These are phyloP conservation scores for Fraxinus sp. DNA, from an alignment of 305 asterid genomes.

Conservation along the genomic window DNA sequence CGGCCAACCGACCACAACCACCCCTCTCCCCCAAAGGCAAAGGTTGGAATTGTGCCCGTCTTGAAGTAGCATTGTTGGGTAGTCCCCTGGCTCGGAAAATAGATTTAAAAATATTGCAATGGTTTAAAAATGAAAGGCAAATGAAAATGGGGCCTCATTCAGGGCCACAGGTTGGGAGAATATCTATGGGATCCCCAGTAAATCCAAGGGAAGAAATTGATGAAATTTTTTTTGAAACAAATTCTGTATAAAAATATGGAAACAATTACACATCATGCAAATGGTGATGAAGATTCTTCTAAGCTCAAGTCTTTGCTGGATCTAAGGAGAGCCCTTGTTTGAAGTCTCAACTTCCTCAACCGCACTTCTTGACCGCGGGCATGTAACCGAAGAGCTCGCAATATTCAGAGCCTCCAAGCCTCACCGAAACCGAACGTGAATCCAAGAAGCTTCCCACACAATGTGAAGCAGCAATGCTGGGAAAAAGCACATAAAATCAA, in stretches of 20 bases:
- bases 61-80: too few species aligned
- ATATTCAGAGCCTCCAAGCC: constrained; percentile 35
- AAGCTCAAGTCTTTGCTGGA: constrained; percentile 55
- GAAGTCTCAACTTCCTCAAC: constrained; percentile 44
- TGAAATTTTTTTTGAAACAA: constrained; percentile 75
- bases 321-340: too few species aligned
- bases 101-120: constrained; percentile 41
- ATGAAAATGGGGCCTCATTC: constrained; percentile 68
- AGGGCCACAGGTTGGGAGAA: constrained; percentile 63
- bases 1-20: too few species aligned
- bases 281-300: constrained; percentile 48
- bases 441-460: constrained; percentile 82
- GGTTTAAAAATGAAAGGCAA: constrained; percentile 82
- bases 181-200: constrained; percentile 40
- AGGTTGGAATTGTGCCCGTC: too few species aligned
- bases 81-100: too few species aligned
- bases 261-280: constrained; percentile 70
- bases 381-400: constrained; percentile 52
- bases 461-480: constrained; percentile 93
- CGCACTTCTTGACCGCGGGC: constrained; percentile 41
- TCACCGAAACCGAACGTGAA: constrained; percentile 45
- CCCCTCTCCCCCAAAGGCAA: too few species aligned
- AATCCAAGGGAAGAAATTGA: constrained; percentile 42
- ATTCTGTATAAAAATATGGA: constrained; percentile 75
- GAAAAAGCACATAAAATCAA: constrained; percentile 80